These are phyloP conservation scores for Colletotrichum graminicola DNA, from an alignment of 2,329 filamentous ascomycete species.

Conservation along the genomic window DNA sequence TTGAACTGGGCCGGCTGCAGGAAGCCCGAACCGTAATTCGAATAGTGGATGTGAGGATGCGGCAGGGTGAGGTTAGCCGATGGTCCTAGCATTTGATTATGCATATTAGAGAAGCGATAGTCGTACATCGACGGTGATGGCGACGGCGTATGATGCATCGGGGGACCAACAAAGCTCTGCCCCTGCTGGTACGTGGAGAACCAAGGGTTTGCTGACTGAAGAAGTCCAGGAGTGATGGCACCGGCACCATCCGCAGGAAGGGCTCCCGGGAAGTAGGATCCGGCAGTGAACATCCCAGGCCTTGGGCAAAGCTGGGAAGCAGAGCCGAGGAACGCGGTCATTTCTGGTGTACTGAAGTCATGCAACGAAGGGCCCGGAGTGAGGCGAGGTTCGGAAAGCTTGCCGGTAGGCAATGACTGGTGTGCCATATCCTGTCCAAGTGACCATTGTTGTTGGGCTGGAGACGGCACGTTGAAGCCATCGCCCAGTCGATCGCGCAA, in stretches of 20 bases:
- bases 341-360: slow-evolving; percentile 16
- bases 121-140: slow-evolving; percentile 31
- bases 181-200: slow-evolving; percentile 18
- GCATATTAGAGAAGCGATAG: slow-evolving; percentile 24
- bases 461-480: background rate
- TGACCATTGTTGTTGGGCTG: slow-evolving; percentile 27
- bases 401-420: slow-evolving; percentile 7
- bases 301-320: slow-evolving; percentile 10
- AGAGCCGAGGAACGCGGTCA: slow-evolving; percentile 16
- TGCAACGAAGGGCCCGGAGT: slow-evolving; percentile 1
- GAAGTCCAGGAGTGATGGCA: slow-evolving; percentile 9
- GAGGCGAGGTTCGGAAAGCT: background rate
- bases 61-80: slow-evolving; percentile 28
- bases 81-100: slow-evolving; percentile 18
- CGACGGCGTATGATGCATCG: slow-evolving; percentile 28
- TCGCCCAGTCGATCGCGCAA: slow-evolving; percentile 7
- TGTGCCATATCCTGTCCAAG: slow-evolving; percentile 14
- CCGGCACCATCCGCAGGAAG: slow-evolving; percentile 10
- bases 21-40: slow-evolving; percentile 15
- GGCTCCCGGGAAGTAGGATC: slow-evolving; percentile 6
- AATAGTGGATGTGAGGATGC: slow-evolving; percentile 8
- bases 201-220: slow-evolving; percentile 28
- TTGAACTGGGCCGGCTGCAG: slow-evolving; percentile 44
- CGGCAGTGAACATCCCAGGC: background rate
- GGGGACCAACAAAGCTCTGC: slow-evolving; percentile 37